phyloP scores from a whole-genome alignment of 139 green algal genomes.

The Microglena sp. region DNA sequence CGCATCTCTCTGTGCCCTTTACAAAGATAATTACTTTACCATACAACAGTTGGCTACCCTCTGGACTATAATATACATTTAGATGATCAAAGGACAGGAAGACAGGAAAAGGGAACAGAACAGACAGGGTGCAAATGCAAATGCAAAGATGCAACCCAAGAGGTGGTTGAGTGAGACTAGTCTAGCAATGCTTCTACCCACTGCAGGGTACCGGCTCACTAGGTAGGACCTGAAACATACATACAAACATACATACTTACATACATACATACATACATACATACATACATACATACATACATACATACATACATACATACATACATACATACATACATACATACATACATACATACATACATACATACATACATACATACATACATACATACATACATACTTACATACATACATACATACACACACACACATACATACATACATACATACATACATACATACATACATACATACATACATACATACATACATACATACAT shows the following conservation, averaged over 20 bases:
- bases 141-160: too few species aligned
- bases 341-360: conserved; percentile 7
- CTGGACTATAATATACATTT: too few species aligned
- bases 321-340: conserved; percentile 9
- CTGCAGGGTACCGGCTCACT: too few species aligned
- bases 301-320: neutral
- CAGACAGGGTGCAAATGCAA: too few species aligned
- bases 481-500: neutral
- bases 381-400: conserved; percentile 7
- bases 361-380: conserved; percentile 13
- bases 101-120: neutral
- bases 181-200: too few species aligned
- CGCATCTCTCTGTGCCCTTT: too few species aligned
- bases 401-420: neutral
- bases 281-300: too few species aligned
- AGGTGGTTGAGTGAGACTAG: neutral
- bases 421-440: neutral
- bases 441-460: neutral
- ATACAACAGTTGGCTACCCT: too few species aligned
- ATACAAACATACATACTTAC: too few species aligned
- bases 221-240: neutral
- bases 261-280: too few species aligned
- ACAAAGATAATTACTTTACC: too few species aligned
- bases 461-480: neutral
- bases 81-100: neutral